Conservation (phyloP, 371 early-diverging fungal genomes). For the Mortierella sp. region DNA sequence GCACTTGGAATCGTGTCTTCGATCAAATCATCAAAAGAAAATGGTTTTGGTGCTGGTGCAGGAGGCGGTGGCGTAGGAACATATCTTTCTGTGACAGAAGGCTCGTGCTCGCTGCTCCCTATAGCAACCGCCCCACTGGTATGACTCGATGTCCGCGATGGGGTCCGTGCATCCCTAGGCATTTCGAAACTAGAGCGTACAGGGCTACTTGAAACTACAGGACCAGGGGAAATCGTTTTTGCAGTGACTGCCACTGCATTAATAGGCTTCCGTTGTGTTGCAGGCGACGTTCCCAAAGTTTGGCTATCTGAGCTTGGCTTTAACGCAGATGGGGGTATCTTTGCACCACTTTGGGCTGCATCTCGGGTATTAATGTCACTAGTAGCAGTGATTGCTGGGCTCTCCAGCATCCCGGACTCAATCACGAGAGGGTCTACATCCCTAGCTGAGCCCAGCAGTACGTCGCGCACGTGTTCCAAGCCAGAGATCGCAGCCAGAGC, state of each 20-base stretch:
- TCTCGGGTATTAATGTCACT: background rate
- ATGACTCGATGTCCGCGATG: conserved; percentile 20
- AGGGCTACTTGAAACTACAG: conserved; percentile 3
- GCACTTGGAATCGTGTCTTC: conserved; percentile 19
- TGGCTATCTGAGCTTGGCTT: background rate
- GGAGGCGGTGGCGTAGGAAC: conserved; percentile 21
- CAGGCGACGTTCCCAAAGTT: background rate
- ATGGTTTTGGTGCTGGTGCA: conserved; percentile 34
- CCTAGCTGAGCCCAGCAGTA: conserved; percentile 63
- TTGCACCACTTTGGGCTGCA: background rate
- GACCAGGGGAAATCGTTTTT: background rate
- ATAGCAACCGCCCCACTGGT: background rate
- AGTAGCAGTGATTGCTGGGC: background rate
- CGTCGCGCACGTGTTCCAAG: conserved; percentile 74
- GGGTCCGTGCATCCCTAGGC: conserved; percentile 10
- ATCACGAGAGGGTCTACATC: conserved; percentile 65
- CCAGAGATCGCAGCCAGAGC: conserved; percentile 63
- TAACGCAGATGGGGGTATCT: background rate
- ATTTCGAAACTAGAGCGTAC: conserved; percentile 13
- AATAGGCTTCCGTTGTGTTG: conserved; percentile 12
- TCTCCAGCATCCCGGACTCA: conserved; percentile 42
- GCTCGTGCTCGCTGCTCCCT: conserved; percentile 6
- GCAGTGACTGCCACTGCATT: conserved; percentile 6
- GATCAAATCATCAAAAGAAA: conserved; percentile 55
- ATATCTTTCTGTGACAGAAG: conserved; percentile 5